Evolutionary conservation across 2,329 filamentous ascomycete species (phyloP).

Genomic region (Pezicula carpinea): DNA sequence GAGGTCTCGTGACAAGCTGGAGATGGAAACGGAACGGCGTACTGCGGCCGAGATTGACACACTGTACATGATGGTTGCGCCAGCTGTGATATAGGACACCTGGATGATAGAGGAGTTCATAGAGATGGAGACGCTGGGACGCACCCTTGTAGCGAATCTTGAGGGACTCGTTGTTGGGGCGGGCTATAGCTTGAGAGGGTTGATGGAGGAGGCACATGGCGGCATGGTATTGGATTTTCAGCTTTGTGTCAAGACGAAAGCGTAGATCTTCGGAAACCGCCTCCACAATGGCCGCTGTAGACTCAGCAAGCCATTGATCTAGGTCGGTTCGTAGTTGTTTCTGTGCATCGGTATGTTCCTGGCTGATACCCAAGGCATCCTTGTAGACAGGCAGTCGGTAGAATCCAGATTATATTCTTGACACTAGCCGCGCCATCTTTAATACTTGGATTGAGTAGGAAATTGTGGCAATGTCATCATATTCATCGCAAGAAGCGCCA

Average conservation of each 20-base stretch:
- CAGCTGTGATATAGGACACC: slow-evolving; percentile 30
- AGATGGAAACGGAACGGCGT: slow-evolving; percentile 18
- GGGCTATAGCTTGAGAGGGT: slow-evolving; percentile 31
- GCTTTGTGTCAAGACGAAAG: slow-evolving; percentile 22
- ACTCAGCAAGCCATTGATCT: slow-evolving; percentile 3
- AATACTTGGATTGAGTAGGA: slow-evolving; percentile 26
- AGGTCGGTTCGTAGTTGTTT: background rate
- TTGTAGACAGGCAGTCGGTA: slow-evolving; percentile 8
- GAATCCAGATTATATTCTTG: slow-evolving; percentile 6
- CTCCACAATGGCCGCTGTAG: background rate
- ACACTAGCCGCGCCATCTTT: slow-evolving; percentile 17
- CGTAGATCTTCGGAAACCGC: slow-evolving; percentile 10
- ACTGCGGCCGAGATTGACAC: slow-evolving; percentile 31
- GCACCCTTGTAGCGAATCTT: slow-evolving; percentile 28
- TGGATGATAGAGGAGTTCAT: slow-evolving; percentile 27
- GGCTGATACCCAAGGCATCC: background rate
- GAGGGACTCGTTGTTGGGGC: slow-evolving; percentile 26
- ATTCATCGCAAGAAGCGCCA: background rate
- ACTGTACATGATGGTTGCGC: slow-evolving; percentile 35
- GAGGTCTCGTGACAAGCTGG: slow-evolving; percentile 21
- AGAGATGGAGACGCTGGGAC: slow-evolving; percentile 24
- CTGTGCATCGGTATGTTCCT: background rate
- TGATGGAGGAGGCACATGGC: slow-evolving; percentile 32
- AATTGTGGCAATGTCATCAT: slow-evolving; percentile 11
- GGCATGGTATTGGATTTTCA: slow-evolving; percentile 30